Base-by-base conservation (phyloP, 2,329 filamentous ascomycete species). In the Cryoendolithus antarcticus region DNA sequence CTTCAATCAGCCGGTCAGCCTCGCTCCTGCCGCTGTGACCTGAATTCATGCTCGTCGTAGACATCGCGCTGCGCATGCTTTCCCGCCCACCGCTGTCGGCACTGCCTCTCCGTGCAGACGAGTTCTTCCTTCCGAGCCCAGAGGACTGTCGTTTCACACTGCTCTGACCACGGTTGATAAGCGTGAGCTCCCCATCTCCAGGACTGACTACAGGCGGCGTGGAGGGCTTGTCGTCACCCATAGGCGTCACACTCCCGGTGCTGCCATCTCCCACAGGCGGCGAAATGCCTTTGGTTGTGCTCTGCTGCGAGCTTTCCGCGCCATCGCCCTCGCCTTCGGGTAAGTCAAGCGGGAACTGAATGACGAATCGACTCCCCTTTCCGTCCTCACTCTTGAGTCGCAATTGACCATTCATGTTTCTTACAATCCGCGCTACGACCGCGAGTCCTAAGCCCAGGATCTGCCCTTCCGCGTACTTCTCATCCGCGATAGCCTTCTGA, bases 331-430 rank as follows among this genome's bases (percentile, higher is more conserved):
- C 9, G 42, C 34, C 35, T n/a, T 65, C 58, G 0, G 75, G 77
- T 1, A 88, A 55, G 6, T 77, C 69, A 47, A 94, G 91, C 0
- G 82, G 80, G 24, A 94, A 64, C 46, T 84, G 75, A 15, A 94
- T 75, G 12, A 86, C 77, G 47, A 94, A 93, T 38, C 82, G 72
- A 11, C 86, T 88, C 1, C 88, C 86, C 50, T 80, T 82, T 2
- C 82, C 82, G 54, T 82, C 73, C 51, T 91, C 84, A 0, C 86
- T 93, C 52, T 86, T 89, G 1, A 94, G 63, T 2, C 85, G 76
- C 24, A 94, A 61, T 52, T 93, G 86, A 0, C 86, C 88, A 42
- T 89, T 80, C 83, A 93, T 91, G 53, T 86, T 93, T n/a, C 79
- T 75, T 27, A 94, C 71, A 29, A 86, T 84, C 30, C 86, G 75